Evolutionary conservation across 2,329 filamentous ascomycete genomes (phyloP).

Genomic region (Paraphoma chrysanthemicola): DNA sequence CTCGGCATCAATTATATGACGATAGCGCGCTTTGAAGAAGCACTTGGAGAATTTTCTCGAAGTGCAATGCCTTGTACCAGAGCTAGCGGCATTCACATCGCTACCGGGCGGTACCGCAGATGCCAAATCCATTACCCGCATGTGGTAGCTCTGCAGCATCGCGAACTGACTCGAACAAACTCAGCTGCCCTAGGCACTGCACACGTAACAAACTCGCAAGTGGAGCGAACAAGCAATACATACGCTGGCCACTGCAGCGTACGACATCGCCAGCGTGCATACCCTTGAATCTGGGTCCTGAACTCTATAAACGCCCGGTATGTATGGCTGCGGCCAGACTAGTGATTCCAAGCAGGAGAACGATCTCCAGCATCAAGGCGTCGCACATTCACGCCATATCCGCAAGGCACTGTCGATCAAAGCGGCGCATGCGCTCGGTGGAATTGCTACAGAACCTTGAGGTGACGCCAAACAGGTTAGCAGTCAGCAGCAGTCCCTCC

Average conservation of each 20-base stretch:
- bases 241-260: slow-evolving; percentile 13
- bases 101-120: slow-evolving; percentile 27
- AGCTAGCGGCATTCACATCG: slow-evolving; percentile 23
- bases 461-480: slow-evolving; percentile 14
- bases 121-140: slow-evolving; percentile 30
- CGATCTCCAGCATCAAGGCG: slow-evolving; percentile 10
- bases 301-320: slow-evolving; percentile 16
- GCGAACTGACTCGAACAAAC: slow-evolving; percentile 27
- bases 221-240: slow-evolving; percentile 21
- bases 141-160: slow-evolving; percentile 19
- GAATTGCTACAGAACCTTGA: slow-evolving; percentile 12
- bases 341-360: not conserved
- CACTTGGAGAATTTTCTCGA: slow-evolving; percentile 6
- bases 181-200: slow-evolving; percentile 11
- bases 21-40: not conserved
- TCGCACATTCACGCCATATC: slow-evolving; percentile 39
- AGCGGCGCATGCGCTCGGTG: slow-evolving; percentile 24
- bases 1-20: slow-evolving; percentile 3
- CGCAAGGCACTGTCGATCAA: slow-evolving; percentile 41
- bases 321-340: slow-evolving; percentile 13
- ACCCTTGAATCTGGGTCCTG: slow-evolving; percentile 15
- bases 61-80: slow-evolving; percentile 19
- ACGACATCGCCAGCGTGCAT: slow-evolving; percentile 23
- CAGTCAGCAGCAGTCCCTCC: slow-evolving; percentile 10
- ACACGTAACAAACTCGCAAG: not conserved